Evolutionary conservation across 2,329 filamentous ascomycete species (phyloP).

Genomic region (Nothophaeocryptopus gaeumannii): DNA sequence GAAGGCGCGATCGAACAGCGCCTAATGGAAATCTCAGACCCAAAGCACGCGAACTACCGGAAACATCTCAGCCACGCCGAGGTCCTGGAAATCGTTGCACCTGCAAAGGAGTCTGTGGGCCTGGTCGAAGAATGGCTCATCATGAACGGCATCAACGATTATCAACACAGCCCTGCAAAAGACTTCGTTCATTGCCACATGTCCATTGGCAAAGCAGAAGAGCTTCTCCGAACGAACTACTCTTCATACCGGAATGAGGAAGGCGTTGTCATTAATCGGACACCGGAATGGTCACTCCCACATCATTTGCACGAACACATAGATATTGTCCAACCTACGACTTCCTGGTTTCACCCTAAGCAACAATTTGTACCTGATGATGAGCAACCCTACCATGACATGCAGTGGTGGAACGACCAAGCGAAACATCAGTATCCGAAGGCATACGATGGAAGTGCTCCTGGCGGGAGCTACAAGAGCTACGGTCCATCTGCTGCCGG

Average conservation of each 20-base stretch:
- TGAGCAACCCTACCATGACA: conserved; percentile 1
- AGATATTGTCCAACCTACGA: conserved; percentile 60
- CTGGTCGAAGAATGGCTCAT: conserved; percentile 56
- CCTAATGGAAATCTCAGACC: conserved; percentile 54
- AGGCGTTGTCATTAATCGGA: conserved; percentile 52
- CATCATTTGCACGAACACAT: conserved; percentile 56
- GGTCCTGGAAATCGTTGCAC: conserved; percentile 54
- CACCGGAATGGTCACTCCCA: conserved; percentile 58
- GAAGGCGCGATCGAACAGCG: conserved; percentile 56
- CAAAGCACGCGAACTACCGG: conserved; percentile 52
- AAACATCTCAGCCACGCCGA: conserved; percentile 50
- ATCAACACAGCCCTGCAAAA: conserved; percentile 51
- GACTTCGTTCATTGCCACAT: conserved; percentile 57
- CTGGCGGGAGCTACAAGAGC: no score
- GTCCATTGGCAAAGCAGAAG: conserved; percentile 51
- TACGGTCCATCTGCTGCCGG: no score
- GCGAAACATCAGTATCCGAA: conserved; percentile 1
- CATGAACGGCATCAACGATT: conserved; percentile 49
- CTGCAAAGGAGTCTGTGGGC: conserved; percentile 50
- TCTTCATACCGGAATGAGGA: conserved; percentile 52
- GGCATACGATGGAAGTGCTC: conserved; percentile 5
- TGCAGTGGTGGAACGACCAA: conserved; percentile 7
- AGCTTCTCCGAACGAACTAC: conserved; percentile 54
- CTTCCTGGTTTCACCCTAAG: conserved; percentile 51
- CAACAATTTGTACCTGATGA: background rate